Conservation (phyloP, 2,329 filamentous ascomycete species). For the Fusarium zealandicum region DNA sequence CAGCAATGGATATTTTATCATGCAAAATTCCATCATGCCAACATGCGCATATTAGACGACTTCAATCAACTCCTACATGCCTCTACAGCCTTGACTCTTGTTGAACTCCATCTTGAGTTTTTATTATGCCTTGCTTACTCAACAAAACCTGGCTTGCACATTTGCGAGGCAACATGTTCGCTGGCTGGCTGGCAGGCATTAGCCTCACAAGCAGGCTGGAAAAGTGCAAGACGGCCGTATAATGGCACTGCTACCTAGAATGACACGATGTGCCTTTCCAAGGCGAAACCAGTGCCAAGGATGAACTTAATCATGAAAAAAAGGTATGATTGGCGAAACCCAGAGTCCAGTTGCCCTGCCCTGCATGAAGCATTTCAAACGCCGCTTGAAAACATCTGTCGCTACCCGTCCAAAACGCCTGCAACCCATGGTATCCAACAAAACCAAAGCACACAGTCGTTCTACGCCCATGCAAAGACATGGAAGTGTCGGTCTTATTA, state of each 20-base stretch:
- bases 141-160: not conserved
- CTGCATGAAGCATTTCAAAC: constrained; percentile 11
- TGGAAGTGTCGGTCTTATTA: not conserved
- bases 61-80: too few relatives aligned
- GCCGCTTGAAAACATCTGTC: constrained; percentile 13
- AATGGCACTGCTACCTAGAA: not conserved
- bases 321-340: constrained; percentile 4
- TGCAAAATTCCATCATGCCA: too few relatives aligned
- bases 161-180: not conserved
- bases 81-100: too few relatives aligned
- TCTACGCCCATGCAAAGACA: not conserved
- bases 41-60: too few relatives aligned
- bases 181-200: not conserved
- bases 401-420: constrained; percentile 22
- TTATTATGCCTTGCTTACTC: not conserved
- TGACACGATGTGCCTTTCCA: constrained; percentile 12
- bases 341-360: not conserved
- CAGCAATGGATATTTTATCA: too few relatives aligned
- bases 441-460: constrained; percentile 1
- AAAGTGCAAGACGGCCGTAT: constrained; percentile 1
- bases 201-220: constrained; percentile 2
- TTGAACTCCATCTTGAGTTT: too few relatives aligned
- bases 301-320: not conserved
- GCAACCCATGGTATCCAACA: too few relatives aligned
- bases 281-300: not conserved